Evolutionary conservation across 805 yeast species (phyloP), one percentile per base, ranked within the genome.

Genomic region (Schizosaccharomyces cryophilus): DNA sequence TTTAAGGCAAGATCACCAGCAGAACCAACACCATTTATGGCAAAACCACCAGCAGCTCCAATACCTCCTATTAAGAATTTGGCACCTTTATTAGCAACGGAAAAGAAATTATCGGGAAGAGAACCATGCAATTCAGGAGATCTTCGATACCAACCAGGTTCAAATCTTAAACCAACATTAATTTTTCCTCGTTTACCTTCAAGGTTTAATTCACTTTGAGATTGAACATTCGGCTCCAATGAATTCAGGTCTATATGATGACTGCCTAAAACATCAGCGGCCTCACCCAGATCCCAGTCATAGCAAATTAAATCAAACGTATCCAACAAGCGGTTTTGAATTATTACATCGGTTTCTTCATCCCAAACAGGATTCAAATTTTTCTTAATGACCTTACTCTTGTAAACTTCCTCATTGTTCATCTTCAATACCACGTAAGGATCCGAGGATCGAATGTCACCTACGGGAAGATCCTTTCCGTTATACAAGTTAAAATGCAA

Each of bases 201-300:
- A 51, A 84, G 73, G 2, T 80, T 79, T 54, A 82, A 71, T 58
- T 77, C 80, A 62, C 77, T 68, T n/a, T 78, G 81, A 17, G 73
- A 70, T 35, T 78, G 77, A 35, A 74, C 73, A 61, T 77, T 75
- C 3, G 88, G 85, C 64, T 81, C 81, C 19, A 89, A 73, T 15
- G 80, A 79, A 0, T 78, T 70, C 62, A 93, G 72, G 11, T 78
- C 77, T 62, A 88, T 69, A 29, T 68, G 66, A 7, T 81, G 85
- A 38, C 73, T 75, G 62, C 96, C 95, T 61, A 93, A 75, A 64
- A 76, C 74, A 71, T 93, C 99, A 71, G 93, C 93, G 63, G 79
- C 80, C 62, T 82, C 87, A 66, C 95, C 95, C 65, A 90, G 80
- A 72, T 93, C 99, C 96, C 96, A 93, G 70, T 93, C 99, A 67